Evolutionary conservation across 164 flowering plant genomes (phyloP), one percentile per base, ranked within the genome.

Genomic region (Saururus chinensis): DNA sequence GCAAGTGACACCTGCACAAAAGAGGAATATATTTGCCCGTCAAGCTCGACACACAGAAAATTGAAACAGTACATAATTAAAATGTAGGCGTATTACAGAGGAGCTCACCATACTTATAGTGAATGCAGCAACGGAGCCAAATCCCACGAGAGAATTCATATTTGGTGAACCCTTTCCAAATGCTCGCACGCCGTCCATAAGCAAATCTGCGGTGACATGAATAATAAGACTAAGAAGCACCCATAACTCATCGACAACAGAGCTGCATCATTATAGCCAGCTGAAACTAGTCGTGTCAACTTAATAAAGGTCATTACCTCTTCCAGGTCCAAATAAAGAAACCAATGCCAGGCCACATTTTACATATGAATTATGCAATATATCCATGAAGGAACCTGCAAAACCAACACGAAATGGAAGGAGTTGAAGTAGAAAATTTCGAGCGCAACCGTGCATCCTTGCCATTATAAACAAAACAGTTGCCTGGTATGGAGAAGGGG

Each of bases 71-170:
- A 59, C 21, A 12, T 9, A 13, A 22, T n/a, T 12, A 51, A 51
- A 54, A 54, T 13, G n/a, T 35, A 49, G 17, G 40, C 0, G 7
- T 16, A n/a, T 21, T 40, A 19, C 51, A 68, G 57, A 53, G 22
- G n/a, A 64, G 22, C 91, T 80, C 77, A 92, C 98, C 75, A 77
- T 72, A 75, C 96, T 89, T 60, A 92, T 87, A 63, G 75, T 55
- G 72, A 92, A 92, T 68, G 96, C 96, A 71, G 93, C 91, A 40
- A 86, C 37, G 5, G 89, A 82, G 60, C 98, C 98, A 76, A 87
- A 87, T 72, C 98, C 98, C 56, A 92, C 98, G 7, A 92, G 87
- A 65, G 98, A 92, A 72, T 92, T 92, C 98, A 92, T 92, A 70
- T 92, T 92, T 24, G 98, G 98, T 7, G 98, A 84, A 54, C 95